Base-by-base conservation (phyloP, 2,329 filamentous ascomycete genomes). In the Kalaharituber pfeilii region DNA sequence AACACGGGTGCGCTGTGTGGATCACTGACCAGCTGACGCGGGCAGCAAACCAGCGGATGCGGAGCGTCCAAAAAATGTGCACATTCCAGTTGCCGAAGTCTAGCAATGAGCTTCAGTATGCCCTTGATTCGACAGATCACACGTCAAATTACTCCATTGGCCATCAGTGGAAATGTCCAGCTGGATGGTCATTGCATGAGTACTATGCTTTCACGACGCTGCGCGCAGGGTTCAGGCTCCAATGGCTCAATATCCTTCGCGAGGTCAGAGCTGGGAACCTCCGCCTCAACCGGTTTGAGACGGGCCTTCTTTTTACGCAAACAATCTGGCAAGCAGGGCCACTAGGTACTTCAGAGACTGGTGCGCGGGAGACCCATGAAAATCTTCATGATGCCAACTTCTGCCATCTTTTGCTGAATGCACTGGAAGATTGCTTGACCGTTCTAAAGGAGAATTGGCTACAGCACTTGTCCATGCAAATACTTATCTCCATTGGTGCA, bases 221-320 rank as follows among this genome's bases (percentile, higher is more conserved):
- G 2, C 69, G 73, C 0, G 62, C 73, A 1, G 77, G 77, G 0
- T 55, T 68, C 18, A 60, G 64, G 1, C 65, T 79, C 7, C 74
- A 77, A 51, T 81, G 77, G 73, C 61, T 68, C 6, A 81, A 79
- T 52, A 72, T 82, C 2, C 62, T 78, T 0, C 61, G 68, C 0
- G 72, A 80, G 59, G 63, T 82, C 2, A 64, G 66, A 0, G 66
- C 68, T 1, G 71, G 73, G 0, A 67, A 67, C 1, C 52, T 81
- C 0, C 71, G 77, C 45, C 72, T 78, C 30, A 73, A 71, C 7
- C 72, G 73, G 39, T 54, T 66, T 0, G 73, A 77, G 39, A 73
- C 74, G 0, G 65, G 65, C 4, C 57, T 72, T 1, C 61, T 79
- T 0, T 51, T 80, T 0, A 60, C 71, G 1, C 78, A 82, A 57